These are phyloP conservation scores for Tanacetum coccineum DNA, from an alignment of 129 eudicot genomes.

Conservation along the genomic window DNA sequence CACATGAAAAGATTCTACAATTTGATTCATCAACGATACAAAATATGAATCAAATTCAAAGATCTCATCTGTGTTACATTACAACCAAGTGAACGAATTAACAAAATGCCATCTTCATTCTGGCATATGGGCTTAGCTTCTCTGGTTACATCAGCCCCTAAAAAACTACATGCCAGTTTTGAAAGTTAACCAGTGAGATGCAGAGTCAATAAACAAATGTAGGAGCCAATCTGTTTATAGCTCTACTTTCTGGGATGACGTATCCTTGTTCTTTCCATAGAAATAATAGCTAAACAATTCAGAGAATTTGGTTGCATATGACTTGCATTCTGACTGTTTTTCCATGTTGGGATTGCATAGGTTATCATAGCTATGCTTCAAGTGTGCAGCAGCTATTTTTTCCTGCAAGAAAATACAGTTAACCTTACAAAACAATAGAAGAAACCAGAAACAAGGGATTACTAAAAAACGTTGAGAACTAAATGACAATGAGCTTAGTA, in stretches of 20 bases:
- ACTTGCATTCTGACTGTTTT: constrained; percentile 18
- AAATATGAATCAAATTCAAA: constrained; percentile 16
- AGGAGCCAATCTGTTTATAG: constrained; percentile 32
- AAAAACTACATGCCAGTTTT: constrained; percentile 17
- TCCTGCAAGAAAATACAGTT: constrained; percentile 40
- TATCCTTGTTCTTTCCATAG: constrained; percentile 28
- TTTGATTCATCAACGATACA: background rate
- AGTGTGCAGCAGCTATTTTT: constrained; percentile 63
- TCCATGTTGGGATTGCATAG: constrained; percentile 44
- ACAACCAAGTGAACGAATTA: background rate
- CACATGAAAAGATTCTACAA: constrained; percentile 15
- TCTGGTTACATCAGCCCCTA: constrained; percentile 6
- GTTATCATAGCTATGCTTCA: constrained; percentile 63
- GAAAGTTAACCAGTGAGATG: constrained; percentile 1
- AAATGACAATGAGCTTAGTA: constrained; percentile 17
- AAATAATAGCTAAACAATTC: constrained; percentile 47
- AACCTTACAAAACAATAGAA: constrained; percentile 12
- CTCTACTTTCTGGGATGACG: constrained; percentile 38
- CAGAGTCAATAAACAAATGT: constrained; percentile 11
- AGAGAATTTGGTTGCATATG: constrained; percentile 32
- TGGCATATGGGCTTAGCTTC: constrained; percentile 22
- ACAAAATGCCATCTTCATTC: constrained; percentile 10
- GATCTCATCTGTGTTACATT: constrained; percentile 7
- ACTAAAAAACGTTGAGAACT: background rate
- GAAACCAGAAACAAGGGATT: background rate